Conservation (phyloP, 768 basidiomycete genomes). For the Collybiopsis confluens region DNA sequence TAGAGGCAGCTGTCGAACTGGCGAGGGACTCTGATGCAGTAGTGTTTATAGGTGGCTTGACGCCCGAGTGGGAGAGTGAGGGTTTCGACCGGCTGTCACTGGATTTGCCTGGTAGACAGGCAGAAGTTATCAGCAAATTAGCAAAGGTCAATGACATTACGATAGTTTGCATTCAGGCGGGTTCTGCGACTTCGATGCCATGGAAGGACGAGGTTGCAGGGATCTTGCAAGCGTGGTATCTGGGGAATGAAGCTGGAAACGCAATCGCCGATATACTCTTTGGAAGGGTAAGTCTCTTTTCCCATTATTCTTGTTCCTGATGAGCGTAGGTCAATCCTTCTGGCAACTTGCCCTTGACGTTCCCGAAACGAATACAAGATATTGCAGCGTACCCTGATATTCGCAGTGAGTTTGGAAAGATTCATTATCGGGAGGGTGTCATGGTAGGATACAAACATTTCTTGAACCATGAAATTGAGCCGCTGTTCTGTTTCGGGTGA, state of each 20-base stretch:
- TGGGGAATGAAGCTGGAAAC: constrained; percentile 62
- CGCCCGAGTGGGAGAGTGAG: constrained; percentile 74
- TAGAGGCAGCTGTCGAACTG: constrained; percentile 50
- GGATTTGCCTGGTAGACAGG: constrained; percentile 52
- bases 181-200: constrained; percentile 71
- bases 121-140: constrained; percentile 53
- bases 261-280: constrained; percentile 63
- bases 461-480: constrained; percentile 44
- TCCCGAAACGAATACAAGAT: constrained; percentile 58
- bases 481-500: constrained; percentile 68
- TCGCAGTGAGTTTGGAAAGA: constrained; percentile 53
- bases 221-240: constrained; percentile 62
- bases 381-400: constrained; percentile 58
- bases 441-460: constrained; percentile 73
- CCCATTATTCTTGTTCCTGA: too few species aligned
- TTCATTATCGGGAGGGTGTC: constrained; percentile 56
- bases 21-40: constrained; percentile 54
- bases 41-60: constrained; percentile 55
- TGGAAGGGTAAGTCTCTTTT: too few species aligned
- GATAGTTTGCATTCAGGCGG: constrained; percentile 58
- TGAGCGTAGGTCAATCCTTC: constrained; percentile 58
- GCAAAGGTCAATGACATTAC: constrained; percentile 53
- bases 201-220: constrained; percentile 56
- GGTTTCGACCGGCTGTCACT: constrained; percentile 67
- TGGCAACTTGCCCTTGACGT: constrained; percentile 55